Evolutionary conservation across 768 basidiomycete genomes (phyloP), one percentile per base, ranked within the genome.

Genomic region (Russula lepida): DNA sequence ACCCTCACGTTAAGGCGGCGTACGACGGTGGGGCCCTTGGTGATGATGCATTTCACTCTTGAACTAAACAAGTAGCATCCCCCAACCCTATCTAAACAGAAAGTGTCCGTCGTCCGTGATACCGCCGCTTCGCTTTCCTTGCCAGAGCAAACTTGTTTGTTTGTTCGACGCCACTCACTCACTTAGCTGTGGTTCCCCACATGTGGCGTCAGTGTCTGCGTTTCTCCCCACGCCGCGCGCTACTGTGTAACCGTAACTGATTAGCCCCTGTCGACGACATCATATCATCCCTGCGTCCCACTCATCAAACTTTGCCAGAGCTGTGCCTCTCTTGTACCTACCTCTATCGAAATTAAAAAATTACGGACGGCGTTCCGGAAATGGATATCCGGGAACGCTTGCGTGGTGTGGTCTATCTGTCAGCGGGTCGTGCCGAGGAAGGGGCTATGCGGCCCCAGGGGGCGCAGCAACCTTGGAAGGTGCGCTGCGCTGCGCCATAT

Each of bases 231-330:
- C 15, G 21, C 8, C 9, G 32, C 4, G 32, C 30, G 47, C 23
- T 30, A 11, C 6, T 11, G 33, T n/a, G 19, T 21, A 2, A 7
- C n/a, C n/a, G n/a, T 39, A 56, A 56, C 28, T 15, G 35, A 60
- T 41, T 43, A 48, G 28, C 60, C 60, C 60, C 54, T 61, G 47
- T 61, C 28, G 6, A 39, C 54, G 23, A 28, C 17, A 54, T 48
- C 32, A 41, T 23, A n/a, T 12, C 9, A 32, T 32, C 33, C n/a
- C 13, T 39, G n/a, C n/a, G n/a, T 55, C 47, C 44, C 25, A 33
- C 19, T 55, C 35, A 56, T 60, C 59, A 49, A 56, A 51, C 46
- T 43, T 50, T 30, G 33, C 44, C 35, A 9, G 15, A 6, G 12
- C 28, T 4, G 41, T n/a, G 3, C 19, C 44, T 25, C 44, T 17